Evolutionary conservation across 345 rosid species (phyloP), one percentile per base, ranked within the genome.

Genomic region (Gynandropsis gynandra): DNA sequence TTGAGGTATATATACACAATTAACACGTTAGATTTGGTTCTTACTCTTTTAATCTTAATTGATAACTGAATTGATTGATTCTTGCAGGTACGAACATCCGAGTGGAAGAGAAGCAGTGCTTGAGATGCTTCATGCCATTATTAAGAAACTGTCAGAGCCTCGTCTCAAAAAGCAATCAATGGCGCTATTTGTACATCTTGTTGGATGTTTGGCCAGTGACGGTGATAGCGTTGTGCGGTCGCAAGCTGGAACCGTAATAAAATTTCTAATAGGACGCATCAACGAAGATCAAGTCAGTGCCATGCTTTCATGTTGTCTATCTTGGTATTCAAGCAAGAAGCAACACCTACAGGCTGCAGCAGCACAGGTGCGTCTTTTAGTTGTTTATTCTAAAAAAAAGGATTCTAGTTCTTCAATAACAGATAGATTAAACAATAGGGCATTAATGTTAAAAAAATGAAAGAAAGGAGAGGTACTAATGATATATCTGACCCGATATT

Each of bases 31-130:
- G 38, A 6, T 17, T 24, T 50, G 17, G 17, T n/a, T 60, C 49
- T 49, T 36, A 16, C n/a, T 24, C 54, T 67, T 55, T 27, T 15
- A 40, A 34, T 45, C 15, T 14, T 37, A 4, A 49, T 34, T 52
- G 35, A 24, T 65, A 29, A 42, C 7, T 51, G 45, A 41, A 16
- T 20, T 59, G 7, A 24, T 24, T 24, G 29, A 5, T 41, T 56
- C 47, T n/a, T 70, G 64, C 77, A 90, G 98, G 66, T 92, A 85
- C 52, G 81, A 79, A 63, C 79, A 79, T 81, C 49, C 86, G 61
- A 73, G 79, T 63, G 98, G 98, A 66, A 82, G 96, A 74, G 76
- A 77, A 64, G 85, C 96, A 47, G 96, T 85, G 27, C 88, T 92
- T 61, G 89, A 79, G 69, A 84, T 81, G 93, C 87, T 92, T 18